A percentile compares a stretch with the other conserved stretches of the same genome.
phyloP scores from a whole-genome alignment of 495 filamentous ascomycete species.

The Glutinoglossum americanum region DNA sequence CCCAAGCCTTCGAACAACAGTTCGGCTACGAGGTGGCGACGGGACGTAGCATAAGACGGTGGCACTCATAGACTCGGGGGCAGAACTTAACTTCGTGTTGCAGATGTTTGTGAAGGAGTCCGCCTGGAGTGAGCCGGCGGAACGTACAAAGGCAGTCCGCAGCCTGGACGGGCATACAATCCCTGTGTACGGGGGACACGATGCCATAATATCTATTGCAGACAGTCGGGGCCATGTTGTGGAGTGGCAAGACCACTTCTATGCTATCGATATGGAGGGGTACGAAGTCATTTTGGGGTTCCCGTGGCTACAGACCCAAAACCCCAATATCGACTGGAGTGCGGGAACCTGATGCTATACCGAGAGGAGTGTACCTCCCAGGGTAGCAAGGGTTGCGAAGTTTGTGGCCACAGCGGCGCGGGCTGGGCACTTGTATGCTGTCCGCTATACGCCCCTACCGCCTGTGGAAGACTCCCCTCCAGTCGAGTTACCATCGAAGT shows the following conservation, averaged over 20 bases:
- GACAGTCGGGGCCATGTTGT: not conserved
- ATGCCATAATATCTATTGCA: not conserved
- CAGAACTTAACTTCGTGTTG: not conserved
- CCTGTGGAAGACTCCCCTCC: too few relatives aligned
- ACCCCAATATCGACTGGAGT: not conserved
- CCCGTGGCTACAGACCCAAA: not conserved
- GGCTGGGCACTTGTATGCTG: not conserved
- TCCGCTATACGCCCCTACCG: not conserved
- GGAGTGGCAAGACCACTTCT: not conserved
- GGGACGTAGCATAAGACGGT: not conserved
- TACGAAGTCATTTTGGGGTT: not conserved
- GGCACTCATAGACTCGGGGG: not conserved
- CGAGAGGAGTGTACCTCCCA: not conserved
- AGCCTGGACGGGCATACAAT: not conserved
- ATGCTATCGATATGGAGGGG: not conserved
- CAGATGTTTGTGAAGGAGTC: not conserved
- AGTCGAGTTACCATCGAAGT: not conserved
- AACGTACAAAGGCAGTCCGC: not conserved
- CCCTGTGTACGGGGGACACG: not conserved
- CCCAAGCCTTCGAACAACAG: not conserved
- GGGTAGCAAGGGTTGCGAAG: not conserved
- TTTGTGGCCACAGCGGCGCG: not conserved
- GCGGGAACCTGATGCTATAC: not conserved
- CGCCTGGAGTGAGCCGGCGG: not conserved
- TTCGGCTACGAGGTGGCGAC: not conserved